phyloP scores from a whole-genome alignment of 2,329 filamentous ascomycete species.

The Penicillium griseofulvum region DNA sequence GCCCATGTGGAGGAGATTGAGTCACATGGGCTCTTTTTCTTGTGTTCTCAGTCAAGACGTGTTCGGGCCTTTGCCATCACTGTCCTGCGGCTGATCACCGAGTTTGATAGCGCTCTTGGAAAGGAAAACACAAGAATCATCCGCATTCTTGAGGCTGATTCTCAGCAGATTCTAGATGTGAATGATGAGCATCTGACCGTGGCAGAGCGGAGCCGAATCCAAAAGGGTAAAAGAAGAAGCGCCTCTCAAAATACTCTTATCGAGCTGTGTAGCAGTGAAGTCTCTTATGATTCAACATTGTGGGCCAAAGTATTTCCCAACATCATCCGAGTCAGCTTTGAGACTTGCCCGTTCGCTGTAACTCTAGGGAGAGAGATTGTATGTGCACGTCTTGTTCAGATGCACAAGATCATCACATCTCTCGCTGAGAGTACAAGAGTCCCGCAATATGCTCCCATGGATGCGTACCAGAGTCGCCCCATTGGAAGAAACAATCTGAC shows the following conservation, averaged over 20 bases:
- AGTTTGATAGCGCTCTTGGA: constrained; percentile 86
- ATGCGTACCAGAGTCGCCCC: constrained; percentile 38
- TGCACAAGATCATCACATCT: constrained; percentile 79
- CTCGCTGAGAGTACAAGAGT: constrained; percentile 71
- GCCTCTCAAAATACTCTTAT: constrained; percentile 83
- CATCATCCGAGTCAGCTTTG: constrained; percentile 82
- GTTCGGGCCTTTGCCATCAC: constrained; percentile 90
- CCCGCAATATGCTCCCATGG: constrained; percentile 39
- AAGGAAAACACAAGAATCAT: constrained; percentile 81
- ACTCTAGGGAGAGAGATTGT: constrained; percentile 88
- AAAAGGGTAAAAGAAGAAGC: constrained; percentile 82
- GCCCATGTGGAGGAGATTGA: constrained; percentile 96
- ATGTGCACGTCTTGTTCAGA: constrained; percentile 86
- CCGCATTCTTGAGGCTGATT: constrained; percentile 86
- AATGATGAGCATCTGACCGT: constrained; percentile 82
- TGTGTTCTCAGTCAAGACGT: constrained; percentile 89
- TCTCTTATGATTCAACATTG: constrained; percentile 87
- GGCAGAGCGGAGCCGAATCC: constrained; percentile 85
- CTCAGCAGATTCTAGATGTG: constrained; percentile 82
- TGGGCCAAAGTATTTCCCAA: constrained; percentile 99
- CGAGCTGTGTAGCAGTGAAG: constrained; percentile 91
- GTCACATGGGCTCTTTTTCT: constrained; percentile 92
- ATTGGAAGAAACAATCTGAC: constrained; percentile 59
- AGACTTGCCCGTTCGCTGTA: constrained; percentile 87
- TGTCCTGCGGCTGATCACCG: constrained; percentile 84